Evolutionary conservation across 2,329 filamentous ascomycete species (phyloP).

Genomic region (Xylaria arbuscula): DNA sequence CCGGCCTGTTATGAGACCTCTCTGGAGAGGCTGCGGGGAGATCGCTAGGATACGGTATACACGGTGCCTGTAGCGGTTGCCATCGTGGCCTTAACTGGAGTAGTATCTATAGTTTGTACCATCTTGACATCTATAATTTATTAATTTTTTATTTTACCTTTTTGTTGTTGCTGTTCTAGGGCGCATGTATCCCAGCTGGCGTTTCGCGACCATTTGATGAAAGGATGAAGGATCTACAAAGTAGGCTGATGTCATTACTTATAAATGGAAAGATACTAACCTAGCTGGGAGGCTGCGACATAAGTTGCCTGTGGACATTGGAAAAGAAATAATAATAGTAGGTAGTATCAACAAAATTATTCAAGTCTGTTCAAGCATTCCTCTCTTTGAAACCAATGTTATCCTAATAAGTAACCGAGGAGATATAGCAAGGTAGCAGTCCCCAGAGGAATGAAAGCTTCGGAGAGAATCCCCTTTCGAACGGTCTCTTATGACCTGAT

Average conservation of each 20-base stretch:
- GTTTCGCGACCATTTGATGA: conserved; percentile 1
- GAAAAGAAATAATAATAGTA: background rate
- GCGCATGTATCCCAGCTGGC: no score
- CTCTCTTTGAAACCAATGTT: no score
- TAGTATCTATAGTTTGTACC: background rate
- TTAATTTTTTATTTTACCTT: no score
- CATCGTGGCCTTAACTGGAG: background rate
- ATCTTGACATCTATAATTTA: no score
- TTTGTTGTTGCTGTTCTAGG: no score
- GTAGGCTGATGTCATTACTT: conserved; percentile 33
- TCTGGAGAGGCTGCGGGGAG: conserved; percentile 37
- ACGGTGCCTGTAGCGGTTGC: background rate
- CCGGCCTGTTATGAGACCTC: conserved; percentile 43
- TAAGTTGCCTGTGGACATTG: background rate
- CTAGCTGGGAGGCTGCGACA: background rate
- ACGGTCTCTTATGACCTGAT: background rate
- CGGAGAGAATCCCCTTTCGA: background rate
- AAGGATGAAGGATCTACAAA: conserved; percentile 15
- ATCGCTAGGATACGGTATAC: background rate
- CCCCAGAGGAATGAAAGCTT: background rate
- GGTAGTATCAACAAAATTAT: background rate
- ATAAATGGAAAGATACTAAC: background rate
- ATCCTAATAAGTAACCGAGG: background rate
- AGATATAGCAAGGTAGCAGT: background rate
- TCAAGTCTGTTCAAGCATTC: background rate